Percentiles rank a stretch among this genome's conserved stretches.
Conservation (phyloP, 2,329 filamentous ascomycete genomes). For the Colletotrichum sp. region DNA sequence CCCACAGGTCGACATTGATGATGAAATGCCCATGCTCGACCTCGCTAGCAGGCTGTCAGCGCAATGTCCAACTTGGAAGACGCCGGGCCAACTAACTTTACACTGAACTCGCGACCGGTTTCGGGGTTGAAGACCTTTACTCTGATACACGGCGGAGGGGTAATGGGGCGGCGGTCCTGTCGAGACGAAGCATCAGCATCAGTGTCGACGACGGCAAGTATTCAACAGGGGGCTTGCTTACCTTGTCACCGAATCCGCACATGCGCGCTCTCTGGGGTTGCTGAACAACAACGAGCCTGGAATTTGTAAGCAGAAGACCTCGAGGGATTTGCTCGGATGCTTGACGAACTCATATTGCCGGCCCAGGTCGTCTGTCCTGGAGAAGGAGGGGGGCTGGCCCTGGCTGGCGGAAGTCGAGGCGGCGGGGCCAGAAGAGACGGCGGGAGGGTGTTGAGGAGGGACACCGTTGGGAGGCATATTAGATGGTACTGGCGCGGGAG, state of each 20-base stretch:
- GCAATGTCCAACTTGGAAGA: not conserved
- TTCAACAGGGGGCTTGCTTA: slow-evolving; percentile 34
- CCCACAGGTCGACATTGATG: slow-evolving; percentile 71
- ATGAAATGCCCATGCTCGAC: slow-evolving; percentile 59
- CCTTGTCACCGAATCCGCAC: slow-evolving; percentile 99
- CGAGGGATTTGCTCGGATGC: not conserved
- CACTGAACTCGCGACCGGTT: slow-evolving; percentile 82
- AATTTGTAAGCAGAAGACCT: not conserved
- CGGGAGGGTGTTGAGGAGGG: slow-evolving; percentile 4
- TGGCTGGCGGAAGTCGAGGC: not conserved
- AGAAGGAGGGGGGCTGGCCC: not conserved
- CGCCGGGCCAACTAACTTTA: slow-evolving; percentile 64
- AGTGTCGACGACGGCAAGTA: slow-evolving; percentile 23
- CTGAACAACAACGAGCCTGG: slow-evolving; percentile 80
- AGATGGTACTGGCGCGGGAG: slow-evolving; percentile 11
- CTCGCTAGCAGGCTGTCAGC: slow-evolving; percentile 54
- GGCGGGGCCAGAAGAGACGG: not conserved
- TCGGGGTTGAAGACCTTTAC: slow-evolving; percentile 77
- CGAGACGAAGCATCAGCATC: slow-evolving; percentile 5
- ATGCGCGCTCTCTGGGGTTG: slow-evolving; percentile 93
- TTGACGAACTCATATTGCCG: slow-evolving; percentile 12
- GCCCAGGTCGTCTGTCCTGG: slow-evolving; percentile 2
- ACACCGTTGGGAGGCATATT: slow-evolving; percentile 14
- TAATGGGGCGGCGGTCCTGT: slow-evolving; percentile 93
- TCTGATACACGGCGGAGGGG: slow-evolving; percentile 89